Evolutionary conservation across 805 yeast genomes (phyloP).

Genomic region (Myxozyma vanderwaltii): DNA sequence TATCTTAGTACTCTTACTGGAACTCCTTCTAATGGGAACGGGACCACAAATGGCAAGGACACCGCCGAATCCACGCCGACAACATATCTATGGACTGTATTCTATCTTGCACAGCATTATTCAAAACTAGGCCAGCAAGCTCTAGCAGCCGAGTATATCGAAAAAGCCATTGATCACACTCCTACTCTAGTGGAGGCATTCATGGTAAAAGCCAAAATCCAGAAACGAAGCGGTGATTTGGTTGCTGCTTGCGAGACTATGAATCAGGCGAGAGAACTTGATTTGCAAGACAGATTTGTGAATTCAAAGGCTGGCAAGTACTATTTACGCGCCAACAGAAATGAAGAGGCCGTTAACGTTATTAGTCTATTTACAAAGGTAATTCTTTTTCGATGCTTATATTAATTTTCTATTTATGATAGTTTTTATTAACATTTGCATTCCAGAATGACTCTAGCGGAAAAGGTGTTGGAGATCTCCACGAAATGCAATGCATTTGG

Average conservation of each 20-base stretch:
- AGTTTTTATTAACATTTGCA: neutral
- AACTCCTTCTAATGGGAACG: neutral
- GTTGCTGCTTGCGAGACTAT: conserved; percentile 64
- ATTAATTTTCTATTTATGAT: neutral
- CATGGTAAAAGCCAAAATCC: conserved; percentile 75
- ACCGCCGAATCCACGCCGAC: conserved; percentile 41
- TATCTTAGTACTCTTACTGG: conserved; percentile 41
- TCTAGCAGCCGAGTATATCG: conserved; percentile 59
- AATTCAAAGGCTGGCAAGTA: conserved; percentile 88
- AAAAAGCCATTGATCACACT: conserved; percentile 66
- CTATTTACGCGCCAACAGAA: conserved; percentile 68
- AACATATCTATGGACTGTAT: conserved; percentile 63
- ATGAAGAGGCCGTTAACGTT: conserved; percentile 71
- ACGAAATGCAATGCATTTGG: conserved; percentile 90
- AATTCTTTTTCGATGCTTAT: neutral
- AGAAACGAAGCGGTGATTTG: conserved; percentile 68
- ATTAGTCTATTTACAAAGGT: conserved; percentile 76
- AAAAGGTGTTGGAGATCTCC: conserved; percentile 86
- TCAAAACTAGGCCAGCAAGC: conserved; percentile 56
- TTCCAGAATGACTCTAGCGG: conserved; percentile 63
- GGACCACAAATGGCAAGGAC: conserved; percentile 36
- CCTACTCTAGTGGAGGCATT: conserved; percentile 85
- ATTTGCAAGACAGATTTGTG: conserved; percentile 87
- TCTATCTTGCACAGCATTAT: conserved; percentile 78
- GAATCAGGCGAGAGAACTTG: conserved; percentile 71